A percentile compares a stretch with the other conserved stretches of the same genome.
Conservation (phyloP, 768 basidiomycete genomes). For the Boletus sp. region DNA sequence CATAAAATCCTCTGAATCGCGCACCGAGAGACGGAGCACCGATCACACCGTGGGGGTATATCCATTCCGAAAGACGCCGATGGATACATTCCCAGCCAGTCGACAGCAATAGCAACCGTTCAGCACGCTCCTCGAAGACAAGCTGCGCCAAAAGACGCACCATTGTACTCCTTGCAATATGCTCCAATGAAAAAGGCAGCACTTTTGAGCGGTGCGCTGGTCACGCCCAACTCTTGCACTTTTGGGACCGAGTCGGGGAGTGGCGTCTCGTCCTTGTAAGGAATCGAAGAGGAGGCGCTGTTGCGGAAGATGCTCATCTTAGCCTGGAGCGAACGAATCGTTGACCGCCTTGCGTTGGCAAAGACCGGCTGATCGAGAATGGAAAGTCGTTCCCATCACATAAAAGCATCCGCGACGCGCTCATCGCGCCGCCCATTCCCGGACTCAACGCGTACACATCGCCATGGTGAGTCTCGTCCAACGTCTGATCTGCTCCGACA, state of each 20-base stretch:
- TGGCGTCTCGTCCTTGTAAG: conserved; percentile 64
- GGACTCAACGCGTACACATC: background rate
- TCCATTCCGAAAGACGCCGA: background rate
- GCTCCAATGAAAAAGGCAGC: conserved; percentile 97
- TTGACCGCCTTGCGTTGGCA: conserved; percentile 13
- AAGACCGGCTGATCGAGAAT: conserved; percentile 19
- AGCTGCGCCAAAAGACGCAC: conserved; percentile 45
- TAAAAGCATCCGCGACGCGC: too few relatives aligned
- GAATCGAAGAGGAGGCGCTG: conserved; percentile 45
- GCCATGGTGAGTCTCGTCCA: conserved; percentile 20
- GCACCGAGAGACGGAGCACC: conserved; percentile 16
- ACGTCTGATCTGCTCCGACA: background rate
- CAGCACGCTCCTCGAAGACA: conserved; percentile 3
- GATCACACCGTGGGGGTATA: background rate
- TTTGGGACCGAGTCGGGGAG: conserved; percentile 67
- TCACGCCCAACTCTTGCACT: conserved; percentile 84
- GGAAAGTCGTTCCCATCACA: conserved; percentile 26
- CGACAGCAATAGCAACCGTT: conserved; percentile 1
- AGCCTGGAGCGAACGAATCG: conserved; percentile 5
- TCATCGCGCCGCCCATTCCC: too few relatives aligned
- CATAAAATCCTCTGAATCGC: conserved; percentile 82
- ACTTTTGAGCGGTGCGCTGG: conserved; percentile 92
- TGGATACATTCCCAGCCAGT: background rate
- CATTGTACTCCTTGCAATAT: conserved; percentile 95
- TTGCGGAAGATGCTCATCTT: conserved; percentile 55